phyloP scores from a whole-genome alignment of 805 yeast genomes.

The Cyberlindnera meyerae region DNA sequence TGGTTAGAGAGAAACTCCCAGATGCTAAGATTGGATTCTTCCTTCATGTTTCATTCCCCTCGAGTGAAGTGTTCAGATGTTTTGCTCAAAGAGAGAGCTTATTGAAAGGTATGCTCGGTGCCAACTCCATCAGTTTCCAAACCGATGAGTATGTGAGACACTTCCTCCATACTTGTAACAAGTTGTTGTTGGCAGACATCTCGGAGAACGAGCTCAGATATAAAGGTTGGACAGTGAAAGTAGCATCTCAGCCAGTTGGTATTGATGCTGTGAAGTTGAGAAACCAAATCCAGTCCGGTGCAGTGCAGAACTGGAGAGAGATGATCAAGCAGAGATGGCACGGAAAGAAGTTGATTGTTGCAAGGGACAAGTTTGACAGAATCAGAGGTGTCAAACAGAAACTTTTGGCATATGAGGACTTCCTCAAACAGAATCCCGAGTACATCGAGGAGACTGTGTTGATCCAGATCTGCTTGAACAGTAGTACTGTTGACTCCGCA shows the following conservation, averaged over 20 bases:
- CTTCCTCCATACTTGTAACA: conserved; percentile 83
- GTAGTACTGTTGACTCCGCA: conserved; percentile 43
- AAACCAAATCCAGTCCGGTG: conserved; percentile 37
- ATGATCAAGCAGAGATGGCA: conserved; percentile 78
- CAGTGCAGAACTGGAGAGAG: conserved; percentile 60
- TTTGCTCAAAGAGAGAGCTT: conserved; percentile 80
- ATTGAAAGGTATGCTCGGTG: conserved; percentile 80
- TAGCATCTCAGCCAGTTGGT: conserved; percentile 69
- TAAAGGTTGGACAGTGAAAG: conserved; percentile 51
- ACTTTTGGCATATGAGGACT: conserved; percentile 77
- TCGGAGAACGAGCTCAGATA: conserved; percentile 55
- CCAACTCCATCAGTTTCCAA: conserved; percentile 85
- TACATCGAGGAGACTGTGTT: conserved; percentile 65
- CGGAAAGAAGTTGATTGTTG: conserved; percentile 64
- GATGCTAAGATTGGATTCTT: conserved; percentile 87
- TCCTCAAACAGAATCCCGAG: conserved; percentile 67
- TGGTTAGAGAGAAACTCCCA: conserved; percentile 75
- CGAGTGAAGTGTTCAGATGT: conserved; percentile 91
- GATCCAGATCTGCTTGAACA: conserved; percentile 76
- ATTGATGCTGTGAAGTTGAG: conserved; percentile 62
- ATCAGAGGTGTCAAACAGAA: conserved; percentile 88
- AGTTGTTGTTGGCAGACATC: conserved; percentile 81
- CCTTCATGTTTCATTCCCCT: conserved; percentile 91
- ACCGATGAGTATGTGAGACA: conserved; percentile 92
- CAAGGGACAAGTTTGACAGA: conserved; percentile 83